A percentile compares a stretch with the other conserved stretches of the same genome.
Conservation (phyloP, 2,329 filamentous ascomycete genomes). For the Lasiodiplodia citricola region DNA sequence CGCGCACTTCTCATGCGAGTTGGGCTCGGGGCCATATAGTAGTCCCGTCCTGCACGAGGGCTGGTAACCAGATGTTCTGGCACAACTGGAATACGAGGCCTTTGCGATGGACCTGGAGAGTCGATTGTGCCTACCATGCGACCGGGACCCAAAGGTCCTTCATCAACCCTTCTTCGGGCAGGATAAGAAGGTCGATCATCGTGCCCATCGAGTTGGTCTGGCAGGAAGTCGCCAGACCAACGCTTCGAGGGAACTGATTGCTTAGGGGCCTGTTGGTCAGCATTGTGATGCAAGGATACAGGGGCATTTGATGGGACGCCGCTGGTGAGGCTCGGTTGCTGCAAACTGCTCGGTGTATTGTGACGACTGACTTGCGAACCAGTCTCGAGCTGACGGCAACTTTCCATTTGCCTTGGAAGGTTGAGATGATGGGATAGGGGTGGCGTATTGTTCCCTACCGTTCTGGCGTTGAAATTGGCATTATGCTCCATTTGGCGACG, state of each 20-base stretch:
- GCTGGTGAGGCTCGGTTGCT: not conserved
- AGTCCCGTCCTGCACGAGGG: not conserved
- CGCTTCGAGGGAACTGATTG: slow-evolving; percentile 3
- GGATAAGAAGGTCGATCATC: not conserved
- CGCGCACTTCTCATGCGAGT: not conserved
- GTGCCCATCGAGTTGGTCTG: not conserved
- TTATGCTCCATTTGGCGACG: slow-evolving; percentile 1
- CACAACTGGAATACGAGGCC: not conserved
- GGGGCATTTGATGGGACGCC: not conserved
- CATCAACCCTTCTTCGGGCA: slow-evolving; percentile 10
- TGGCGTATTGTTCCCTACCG: slow-evolving; percentile 5
- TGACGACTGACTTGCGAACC: not conserved
- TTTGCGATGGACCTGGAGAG: not conserved
- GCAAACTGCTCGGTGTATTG: not conserved
- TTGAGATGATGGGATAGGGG: not conserved
- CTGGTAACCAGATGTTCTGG: not conserved
- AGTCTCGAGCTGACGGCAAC: not conserved
- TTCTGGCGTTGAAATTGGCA: not conserved
- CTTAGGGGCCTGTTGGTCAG: slow-evolving; percentile 9
- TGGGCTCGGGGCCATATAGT: not conserved
- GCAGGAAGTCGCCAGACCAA: slow-evolving; percentile 7
- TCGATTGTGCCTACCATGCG: slow-evolving; percentile 1
- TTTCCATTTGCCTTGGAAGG: not conserved
- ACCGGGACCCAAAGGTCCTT: not conserved
- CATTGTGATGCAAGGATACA: not conserved